Conservation (phyloP, 75 land plant species). For the Cupressus sempervirens region DNA sequence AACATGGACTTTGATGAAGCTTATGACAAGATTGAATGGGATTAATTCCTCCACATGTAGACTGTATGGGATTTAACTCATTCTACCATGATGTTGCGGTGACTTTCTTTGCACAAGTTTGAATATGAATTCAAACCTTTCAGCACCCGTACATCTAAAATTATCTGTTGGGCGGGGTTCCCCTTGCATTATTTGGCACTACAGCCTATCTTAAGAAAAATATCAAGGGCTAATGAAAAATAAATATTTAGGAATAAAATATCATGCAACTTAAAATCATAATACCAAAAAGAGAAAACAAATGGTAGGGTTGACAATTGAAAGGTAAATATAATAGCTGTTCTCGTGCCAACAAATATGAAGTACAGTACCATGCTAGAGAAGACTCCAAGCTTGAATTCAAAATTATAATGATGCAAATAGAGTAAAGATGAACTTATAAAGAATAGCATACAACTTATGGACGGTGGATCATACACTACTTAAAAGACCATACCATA, state of each 20-base stretch:
- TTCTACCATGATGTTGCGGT: neutral
- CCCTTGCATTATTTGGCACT: neutral
- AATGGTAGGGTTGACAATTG: neutral
- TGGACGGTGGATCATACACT: neutral
- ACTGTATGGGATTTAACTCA: neutral
- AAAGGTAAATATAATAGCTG: neutral
- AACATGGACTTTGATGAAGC: neutral
- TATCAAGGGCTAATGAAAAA: neutral
- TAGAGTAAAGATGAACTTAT: neutral
- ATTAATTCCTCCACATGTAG: neutral
- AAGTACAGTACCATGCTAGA: neutral
- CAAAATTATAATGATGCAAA: neutral
- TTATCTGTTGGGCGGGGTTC: neutral
- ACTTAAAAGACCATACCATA: constrained; percentile 52
- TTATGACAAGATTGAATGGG: neutral
- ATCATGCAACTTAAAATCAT: neutral
- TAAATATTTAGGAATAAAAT: neutral
- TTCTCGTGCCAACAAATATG: neutral
- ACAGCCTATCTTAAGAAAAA: neutral
- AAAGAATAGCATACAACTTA: neutral
- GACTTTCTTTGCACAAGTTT: neutral
- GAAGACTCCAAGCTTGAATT: neutral
- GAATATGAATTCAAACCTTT: neutral
- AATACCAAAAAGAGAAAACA: neutral
- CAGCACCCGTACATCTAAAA: neutral